A percentile compares a stretch with the other conserved stretches of the same genome.
Conservation (phyloP, 768 basidiomycete species). For the Coprinellus micaceus region DNA sequence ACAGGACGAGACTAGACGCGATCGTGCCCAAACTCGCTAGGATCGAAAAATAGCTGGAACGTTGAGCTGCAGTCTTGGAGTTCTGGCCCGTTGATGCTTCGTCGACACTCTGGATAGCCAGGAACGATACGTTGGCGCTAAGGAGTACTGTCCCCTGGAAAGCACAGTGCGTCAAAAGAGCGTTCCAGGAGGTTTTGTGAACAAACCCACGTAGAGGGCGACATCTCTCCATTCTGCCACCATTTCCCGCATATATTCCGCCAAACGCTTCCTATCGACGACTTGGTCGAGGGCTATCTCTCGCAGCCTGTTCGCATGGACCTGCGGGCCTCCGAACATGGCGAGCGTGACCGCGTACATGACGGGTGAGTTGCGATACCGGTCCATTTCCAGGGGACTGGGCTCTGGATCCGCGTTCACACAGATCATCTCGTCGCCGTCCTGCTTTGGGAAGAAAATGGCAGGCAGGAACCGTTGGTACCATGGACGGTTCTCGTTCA, state of each 20-base stretch:
- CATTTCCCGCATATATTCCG: conserved; percentile 31
- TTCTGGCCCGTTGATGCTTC: neutral
- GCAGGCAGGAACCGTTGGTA: neutral
- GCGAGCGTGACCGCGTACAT: conserved; percentile 35
- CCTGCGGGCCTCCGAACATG: conserved; percentile 42
- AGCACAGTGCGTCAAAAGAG: neutral
- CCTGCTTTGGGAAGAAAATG: neutral
- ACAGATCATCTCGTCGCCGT: neutral
- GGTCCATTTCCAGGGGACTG: neutral
- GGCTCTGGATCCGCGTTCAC: neutral
- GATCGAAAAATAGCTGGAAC: conserved; percentile 13
- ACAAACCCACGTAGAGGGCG: conserved; percentile 37
- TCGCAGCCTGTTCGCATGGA: conserved; percentile 40
- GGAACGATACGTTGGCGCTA: conserved; percentile 14
- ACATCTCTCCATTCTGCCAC: conserved; percentile 43
- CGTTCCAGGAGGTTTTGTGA: too few species aligned
- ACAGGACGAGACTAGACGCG: conserved; percentile 9
- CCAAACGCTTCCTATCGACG: conserved; percentile 37
- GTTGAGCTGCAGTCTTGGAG: conserved; percentile 5
- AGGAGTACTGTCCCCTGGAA: conserved; percentile 12
- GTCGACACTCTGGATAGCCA: conserved; percentile 12
- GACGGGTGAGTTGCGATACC: conserved; percentile 16
- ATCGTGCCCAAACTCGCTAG: conserved; percentile 13
- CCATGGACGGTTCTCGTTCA: neutral
- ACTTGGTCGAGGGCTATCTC: conserved; percentile 44